phyloP scores from a whole-genome alignment of 805 yeast genomes.

The Schizosaccharomyces japonicus region DNA sequence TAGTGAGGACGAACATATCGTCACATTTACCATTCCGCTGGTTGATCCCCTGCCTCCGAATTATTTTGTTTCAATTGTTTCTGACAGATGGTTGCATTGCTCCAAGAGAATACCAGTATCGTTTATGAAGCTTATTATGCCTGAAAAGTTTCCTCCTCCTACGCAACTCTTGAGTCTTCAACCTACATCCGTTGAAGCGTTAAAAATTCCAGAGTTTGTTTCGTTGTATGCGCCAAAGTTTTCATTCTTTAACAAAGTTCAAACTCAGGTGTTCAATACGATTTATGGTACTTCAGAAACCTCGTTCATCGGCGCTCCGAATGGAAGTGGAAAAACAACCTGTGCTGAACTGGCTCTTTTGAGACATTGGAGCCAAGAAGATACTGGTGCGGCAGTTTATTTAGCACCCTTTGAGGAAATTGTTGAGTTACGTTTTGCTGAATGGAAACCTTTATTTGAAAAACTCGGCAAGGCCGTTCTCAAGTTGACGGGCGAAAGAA shows the following conservation, averaged over 20 bases:
- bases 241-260: slow-evolving; percentile 38
- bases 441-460: slow-evolving; percentile 32
- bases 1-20: slow-evolving; percentile 28
- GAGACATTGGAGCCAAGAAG: slow-evolving; percentile 37
- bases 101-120: slow-evolving; percentile 38
- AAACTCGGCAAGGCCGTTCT: slow-evolving; percentile 30
- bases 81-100: slow-evolving; percentile 72
- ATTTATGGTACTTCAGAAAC: slow-evolving; percentile 35
- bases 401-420: slow-evolving; percentile 38
- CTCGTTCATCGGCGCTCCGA: slow-evolving; percentile 43
- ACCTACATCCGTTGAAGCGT: slow-evolving; percentile 25
- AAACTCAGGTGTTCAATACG: slow-evolving; percentile 43
- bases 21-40: slow-evolving; percentile 44
- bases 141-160: slow-evolving; percentile 39
- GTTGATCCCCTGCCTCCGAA: slow-evolving; percentile 39
- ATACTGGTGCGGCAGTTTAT: slow-evolving; percentile 47
- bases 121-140: slow-evolving; percentile 28
- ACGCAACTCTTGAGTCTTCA: slow-evolving; percentile 33
- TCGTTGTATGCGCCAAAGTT: slow-evolving; percentile 23
- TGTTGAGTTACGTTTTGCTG: slow-evolving; percentile 23
- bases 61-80: slow-evolving; percentile 44
- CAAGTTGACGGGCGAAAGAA: slow-evolving; percentile 34
- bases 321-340: slow-evolving; percentile 53
- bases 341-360: slow-evolving; percentile 52
- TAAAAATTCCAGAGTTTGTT: slow-evolving; percentile 26